Evolutionary conservation across 2,329 filamentous ascomycete genomes (phyloP), one percentile per base, ranked within the genome.

Genomic region (Metarhizium brunneum): DNA sequence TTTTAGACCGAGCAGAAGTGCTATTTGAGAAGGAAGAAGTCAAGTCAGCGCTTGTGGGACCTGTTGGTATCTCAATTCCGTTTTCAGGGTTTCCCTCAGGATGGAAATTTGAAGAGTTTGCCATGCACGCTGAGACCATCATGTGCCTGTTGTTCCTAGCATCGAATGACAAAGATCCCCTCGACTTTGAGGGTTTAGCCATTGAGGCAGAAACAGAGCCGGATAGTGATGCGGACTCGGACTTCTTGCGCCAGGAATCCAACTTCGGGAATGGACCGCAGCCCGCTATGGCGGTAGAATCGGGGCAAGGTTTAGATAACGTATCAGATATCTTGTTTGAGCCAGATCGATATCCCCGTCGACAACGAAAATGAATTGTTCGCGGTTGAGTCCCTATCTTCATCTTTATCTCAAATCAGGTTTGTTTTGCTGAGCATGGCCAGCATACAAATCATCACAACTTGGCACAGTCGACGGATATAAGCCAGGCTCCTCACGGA

Each of bases 101-200:
- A 11, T 47, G 52, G 32, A 10, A 38, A 6, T 57, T 43, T 36
- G 45, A 53, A 7, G 29, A 55, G 16, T 57, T 57, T 53, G 56
- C 50, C 6, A 29, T n/a, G 14, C 49, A 47, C 25, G 32, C 47
- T 43, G 48, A 54, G 52, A 35, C n/a, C 10, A 40, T 53, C 42
- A 40, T 40, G 29, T 54, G 52, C 42, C 29, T 52, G 4, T 18
- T 57, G 42, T 52, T 54, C 16, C 36, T 57, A 32, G 13, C 2
- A 25, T 35, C 48, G 6, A 14, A 2, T n/a, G 8, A 43, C 18
- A 7, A 36, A 16, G 53, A 56, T 53, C 54, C 53, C 3, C 45
- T 56, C 2, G 13, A 48, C 5, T 18, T 56, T 13, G 51, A 56
- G 47, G 20, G 11, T 4, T 4, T 14, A 4, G 47, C 52, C 14